Percentiles rank a stretch among this genome's conserved stretches.
These are phyloP conservation scores for Lentinus polychrous DNA, from an alignment of 1,284 basidiomycete species.

Conservation along the genomic window DNA sequence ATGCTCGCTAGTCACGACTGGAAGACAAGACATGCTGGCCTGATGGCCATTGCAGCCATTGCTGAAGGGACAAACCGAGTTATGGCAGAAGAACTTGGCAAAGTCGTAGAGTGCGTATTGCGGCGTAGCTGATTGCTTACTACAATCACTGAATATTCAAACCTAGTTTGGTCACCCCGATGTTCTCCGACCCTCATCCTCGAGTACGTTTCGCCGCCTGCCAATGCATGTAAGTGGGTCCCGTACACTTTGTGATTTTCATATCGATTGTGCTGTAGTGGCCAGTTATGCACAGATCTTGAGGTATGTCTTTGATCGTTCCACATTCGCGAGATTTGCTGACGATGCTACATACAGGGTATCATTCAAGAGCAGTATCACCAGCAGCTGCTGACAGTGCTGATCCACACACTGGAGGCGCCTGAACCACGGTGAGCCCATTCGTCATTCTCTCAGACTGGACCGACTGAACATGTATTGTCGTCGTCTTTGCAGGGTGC, in stretches of 20 bases:
- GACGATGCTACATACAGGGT: conserved; percentile 36
- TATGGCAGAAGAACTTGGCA: conserved; percentile 71
- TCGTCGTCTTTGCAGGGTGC: conserved; percentile 45
- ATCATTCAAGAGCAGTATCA: conserved; percentile 70
- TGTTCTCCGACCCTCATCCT: conserved; percentile 73
- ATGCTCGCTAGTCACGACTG: conserved; percentile 78
- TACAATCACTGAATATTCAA: conserved; percentile 6
- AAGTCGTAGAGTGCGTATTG: conserved; percentile 53
- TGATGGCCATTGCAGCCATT: conserved; percentile 76
- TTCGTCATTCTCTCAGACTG: not conserved
- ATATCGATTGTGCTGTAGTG: conserved; percentile 33
- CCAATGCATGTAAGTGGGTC: conserved; percentile 69
- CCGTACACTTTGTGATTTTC: not conserved
- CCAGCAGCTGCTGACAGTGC: conserved; percentile 56
- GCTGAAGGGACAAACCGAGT: conserved; percentile 73
- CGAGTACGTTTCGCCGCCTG: conserved; percentile 80
- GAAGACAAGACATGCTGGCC: conserved; percentile 72
- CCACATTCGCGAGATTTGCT: not conserved
- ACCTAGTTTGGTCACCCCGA: conserved; percentile 63
- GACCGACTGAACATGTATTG: not conserved
- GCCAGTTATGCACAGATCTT: conserved; percentile 78
- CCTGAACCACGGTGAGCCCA: conserved; percentile 59
- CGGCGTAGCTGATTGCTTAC: not conserved
- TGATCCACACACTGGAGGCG: conserved; percentile 71
- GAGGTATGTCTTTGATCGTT: conserved; percentile 37